Evolutionary conservation across 176 grass and related monocot species (phyloP).

Genomic region (Raddia guianensis): DNA sequence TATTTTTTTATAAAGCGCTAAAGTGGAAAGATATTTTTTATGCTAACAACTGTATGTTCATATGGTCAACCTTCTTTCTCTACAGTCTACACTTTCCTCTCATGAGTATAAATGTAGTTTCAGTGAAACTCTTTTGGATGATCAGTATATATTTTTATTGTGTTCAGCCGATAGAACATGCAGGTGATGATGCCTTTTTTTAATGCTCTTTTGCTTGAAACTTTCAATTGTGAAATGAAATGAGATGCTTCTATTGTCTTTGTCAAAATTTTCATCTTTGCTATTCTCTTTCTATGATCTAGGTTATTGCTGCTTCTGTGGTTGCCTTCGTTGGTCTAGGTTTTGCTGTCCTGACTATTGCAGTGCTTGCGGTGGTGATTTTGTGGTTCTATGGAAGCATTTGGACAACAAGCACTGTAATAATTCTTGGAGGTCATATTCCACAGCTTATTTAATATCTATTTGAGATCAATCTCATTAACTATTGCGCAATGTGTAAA

Average conservation of each 20-base stretch:
- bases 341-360: conserved; percentile 57
- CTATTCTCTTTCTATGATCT: conserved; percentile 41
- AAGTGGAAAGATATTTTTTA: not conserved
- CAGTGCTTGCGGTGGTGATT: conserved; percentile 56
- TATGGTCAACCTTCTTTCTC: conserved; percentile 24
- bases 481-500: conserved; percentile 20
- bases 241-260: conserved; percentile 30
- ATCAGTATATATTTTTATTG: not conserved
- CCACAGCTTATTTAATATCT: conserved; percentile 43
- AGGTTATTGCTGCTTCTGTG: conserved; percentile 68
- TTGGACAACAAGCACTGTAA: conserved; percentile 76
- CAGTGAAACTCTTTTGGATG: conserved; percentile 15
- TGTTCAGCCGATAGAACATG: conserved; percentile 3
- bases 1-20: conserved; percentile 8
- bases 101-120: conserved; percentile 26
- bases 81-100: conserved; percentile 9
- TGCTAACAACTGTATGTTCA: not conserved
- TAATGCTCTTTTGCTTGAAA: conserved; percentile 14
- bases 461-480: not conserved
- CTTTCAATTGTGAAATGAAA: conserved; percentile 37
- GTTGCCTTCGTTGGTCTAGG: conserved; percentile 60
- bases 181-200: not conserved
- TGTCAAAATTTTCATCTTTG: conserved; percentile 26
- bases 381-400: conserved; percentile 98
- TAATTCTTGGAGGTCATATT: conserved; percentile 80